Conservation (phyloP, 305 asterid species). For the Solanum chacoense region DNA sequence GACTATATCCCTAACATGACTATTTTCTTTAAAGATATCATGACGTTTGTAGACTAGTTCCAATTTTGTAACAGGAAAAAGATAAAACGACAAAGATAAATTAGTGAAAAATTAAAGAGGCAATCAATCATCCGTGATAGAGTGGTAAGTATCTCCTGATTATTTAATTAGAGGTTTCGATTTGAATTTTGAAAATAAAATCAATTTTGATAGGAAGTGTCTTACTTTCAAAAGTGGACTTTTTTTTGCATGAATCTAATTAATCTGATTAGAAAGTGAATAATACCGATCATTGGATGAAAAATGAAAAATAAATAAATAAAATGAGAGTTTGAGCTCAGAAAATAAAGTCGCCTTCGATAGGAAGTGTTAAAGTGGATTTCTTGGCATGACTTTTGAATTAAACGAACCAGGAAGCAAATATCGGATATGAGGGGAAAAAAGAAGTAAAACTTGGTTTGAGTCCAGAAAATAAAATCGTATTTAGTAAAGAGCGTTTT, state of each 20-base stretch:
- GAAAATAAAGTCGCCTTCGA: neutral
- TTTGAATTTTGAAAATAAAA: neutral
- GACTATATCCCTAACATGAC: constrained; percentile 12
- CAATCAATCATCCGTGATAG: neutral
- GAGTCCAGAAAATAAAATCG: neutral
- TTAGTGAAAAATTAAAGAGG: neutral
- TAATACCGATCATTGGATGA: neutral
- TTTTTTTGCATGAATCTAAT: neutral
- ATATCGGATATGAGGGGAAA: neutral
- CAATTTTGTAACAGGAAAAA: constrained; percentile 18
- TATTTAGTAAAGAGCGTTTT: neutral
- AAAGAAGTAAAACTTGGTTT: neutral
- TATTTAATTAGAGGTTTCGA: neutral
- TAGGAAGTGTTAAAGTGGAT: neutral
- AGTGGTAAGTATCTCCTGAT: neutral
- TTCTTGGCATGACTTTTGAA: neutral
- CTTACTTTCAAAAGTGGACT: too few species aligned
- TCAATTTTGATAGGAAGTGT: neutral
- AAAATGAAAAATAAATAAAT: neutral
- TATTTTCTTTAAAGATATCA: constrained; percentile 55
- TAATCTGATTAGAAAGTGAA: neutral
- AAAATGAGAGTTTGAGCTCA: neutral
- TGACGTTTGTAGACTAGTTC: constrained; percentile 28
- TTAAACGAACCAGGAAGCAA: neutral
- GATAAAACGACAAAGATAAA: neutral